Evolutionary conservation across 2,329 filamentous ascomycete genomes (phyloP), one percentile per base, ranked within the genome.

Genomic region (Ceratocystis huliohia): DNA sequence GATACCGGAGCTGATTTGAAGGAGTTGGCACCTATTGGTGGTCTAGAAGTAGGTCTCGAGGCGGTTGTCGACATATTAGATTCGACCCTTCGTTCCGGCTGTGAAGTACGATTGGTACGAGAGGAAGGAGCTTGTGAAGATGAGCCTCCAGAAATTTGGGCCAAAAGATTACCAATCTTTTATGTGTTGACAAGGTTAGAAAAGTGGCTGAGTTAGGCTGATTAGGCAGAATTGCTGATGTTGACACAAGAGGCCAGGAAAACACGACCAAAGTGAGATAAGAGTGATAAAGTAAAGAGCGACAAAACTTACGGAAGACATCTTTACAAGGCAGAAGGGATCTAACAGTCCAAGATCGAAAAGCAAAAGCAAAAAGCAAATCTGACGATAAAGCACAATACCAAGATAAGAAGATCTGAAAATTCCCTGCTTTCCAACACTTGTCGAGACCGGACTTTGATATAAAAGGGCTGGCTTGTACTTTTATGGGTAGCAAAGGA

Each of bases 141-240:
- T 28, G 61, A 33, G 30, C 45, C 61, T 63, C 66, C 66, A 41
- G 53, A 61, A 13, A 68, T 68, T 17, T 61, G 63, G 25, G 67
- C 67, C 20, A 68, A 46, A 45, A 68, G 64, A 66, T 66, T 68
- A 30, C 61, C 62, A 61, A 68, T 68, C 67, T 68, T 45, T 33
- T 13, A 4, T 13, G 33, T 41, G 30, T n/a, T 48, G 22, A 41
- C 30, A 7, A 45, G 22, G 67, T 68, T 66, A 68, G 61, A 62
- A 45, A 17, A 20, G 15, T 8, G 56, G 56, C 56, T 37, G 25
- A 22, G 30, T 45, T 62, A 2, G 25, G 33, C 61, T 45, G 37
- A 15, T 59, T 59, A 15, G 37, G 37, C 37, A 41, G 37, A 5
- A 15, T 4, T 53, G 48, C 17, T 20, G 48, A 53, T 59, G 56